Conservation (phyloP, 148 eudicot genomes). For the Bassia scoparia region DNA sequence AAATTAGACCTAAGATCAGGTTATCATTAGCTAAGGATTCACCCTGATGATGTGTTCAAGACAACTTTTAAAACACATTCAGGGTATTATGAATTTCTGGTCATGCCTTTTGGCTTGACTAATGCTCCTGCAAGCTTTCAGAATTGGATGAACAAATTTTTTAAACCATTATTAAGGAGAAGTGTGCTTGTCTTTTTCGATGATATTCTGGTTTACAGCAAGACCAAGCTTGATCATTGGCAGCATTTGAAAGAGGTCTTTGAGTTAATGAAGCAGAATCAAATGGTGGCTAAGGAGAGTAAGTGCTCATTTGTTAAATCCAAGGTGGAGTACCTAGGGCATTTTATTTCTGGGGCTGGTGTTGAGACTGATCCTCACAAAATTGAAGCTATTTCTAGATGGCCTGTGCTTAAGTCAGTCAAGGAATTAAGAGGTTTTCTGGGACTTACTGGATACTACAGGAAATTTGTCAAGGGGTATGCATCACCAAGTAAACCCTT, state of each 20-base stretch:
- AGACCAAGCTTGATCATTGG: neutral
- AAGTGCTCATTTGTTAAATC: neutral
- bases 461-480: too few relatives aligned
- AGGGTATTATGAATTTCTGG: neutral
- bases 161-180: neutral
- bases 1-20: neutral
- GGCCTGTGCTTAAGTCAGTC: neutral
- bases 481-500: neutral
- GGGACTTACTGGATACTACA: too few relatives aligned
- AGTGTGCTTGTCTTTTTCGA: conserved; percentile 1
- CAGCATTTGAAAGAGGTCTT: neutral
- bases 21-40: neutral
- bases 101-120: neutral
- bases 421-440: neutral
- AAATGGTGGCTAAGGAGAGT: neutral
- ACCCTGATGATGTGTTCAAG: neutral
- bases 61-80: neutral
- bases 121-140: too few relatives aligned
- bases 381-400: neutral
- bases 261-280: neutral
- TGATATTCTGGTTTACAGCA: neutral
- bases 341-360: too few relatives aligned
- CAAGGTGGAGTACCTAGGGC: too few relatives aligned
- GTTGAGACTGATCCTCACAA: too few relatives aligned
- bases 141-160: neutral